Percentiles rank a stretch among this genome's conserved stretches.
These are phyloP conservation scores for Toxoplasma gondii DNA, from an alignment of 169 alveolate species.

Conservation along the genomic window DNA sequence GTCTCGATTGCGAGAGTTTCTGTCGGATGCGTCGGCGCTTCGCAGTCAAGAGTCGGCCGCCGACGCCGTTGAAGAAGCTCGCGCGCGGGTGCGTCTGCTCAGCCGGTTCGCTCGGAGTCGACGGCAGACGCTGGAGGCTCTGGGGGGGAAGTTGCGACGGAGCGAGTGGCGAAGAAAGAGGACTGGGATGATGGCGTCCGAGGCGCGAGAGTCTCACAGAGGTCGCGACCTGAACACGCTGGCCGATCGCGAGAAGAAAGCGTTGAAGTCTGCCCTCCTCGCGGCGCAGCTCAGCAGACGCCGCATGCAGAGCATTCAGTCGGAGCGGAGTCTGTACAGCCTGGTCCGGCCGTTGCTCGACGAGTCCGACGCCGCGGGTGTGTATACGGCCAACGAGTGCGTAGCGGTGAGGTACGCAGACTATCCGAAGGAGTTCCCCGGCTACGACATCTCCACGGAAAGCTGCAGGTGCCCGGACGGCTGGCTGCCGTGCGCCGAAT, in stretches of 20 bases:
- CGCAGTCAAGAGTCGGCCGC: background rate
- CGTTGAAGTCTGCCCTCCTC: background rate
- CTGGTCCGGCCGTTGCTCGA: background rate
- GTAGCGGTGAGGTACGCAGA: constrained; percentile 27
- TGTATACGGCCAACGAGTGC: constrained; percentile 20
- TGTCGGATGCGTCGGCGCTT: background rate
- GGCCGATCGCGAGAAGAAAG: background rate
- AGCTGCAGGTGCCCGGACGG: constrained; percentile 26
- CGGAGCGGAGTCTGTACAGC: background rate
- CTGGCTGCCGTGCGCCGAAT: background rate
- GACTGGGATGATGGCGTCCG: background rate
- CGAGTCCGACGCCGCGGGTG: constrained; percentile 7
- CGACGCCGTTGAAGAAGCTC: background rate
- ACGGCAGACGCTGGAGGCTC: background rate
- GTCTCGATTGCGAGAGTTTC: background rate
- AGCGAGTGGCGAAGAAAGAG: background rate
- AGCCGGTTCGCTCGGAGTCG: background rate
- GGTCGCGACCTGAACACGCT: background rate
- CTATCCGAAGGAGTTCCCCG: constrained; percentile 17
- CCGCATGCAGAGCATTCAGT: background rate
- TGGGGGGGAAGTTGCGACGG: background rate
- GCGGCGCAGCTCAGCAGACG: background rate
- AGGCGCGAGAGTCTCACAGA: background rate
- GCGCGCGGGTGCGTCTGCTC: background rate
- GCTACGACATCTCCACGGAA: background rate